Evolutionary conservation across 176 grass and related monocot genomes (phyloP).

Genomic region (Pontederia paniculata): DNA sequence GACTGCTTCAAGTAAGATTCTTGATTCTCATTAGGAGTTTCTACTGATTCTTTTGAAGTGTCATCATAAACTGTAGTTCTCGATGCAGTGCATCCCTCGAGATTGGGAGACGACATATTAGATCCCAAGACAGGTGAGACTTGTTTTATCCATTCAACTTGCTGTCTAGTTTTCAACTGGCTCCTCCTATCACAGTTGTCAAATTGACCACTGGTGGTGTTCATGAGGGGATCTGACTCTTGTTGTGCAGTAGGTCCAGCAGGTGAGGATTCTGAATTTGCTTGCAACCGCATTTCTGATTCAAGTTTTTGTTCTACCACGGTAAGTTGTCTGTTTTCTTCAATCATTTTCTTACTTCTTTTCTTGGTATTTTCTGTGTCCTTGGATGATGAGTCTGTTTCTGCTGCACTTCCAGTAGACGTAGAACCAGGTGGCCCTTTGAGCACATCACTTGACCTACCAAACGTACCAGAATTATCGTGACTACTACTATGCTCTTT

Average conservation of each 20-base stretch:
- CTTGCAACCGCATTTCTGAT: too few species aligned
- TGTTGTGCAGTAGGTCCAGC: constrained; percentile 19
- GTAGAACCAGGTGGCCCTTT: constrained; percentile 31
- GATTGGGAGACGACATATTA: constrained; percentile 23
- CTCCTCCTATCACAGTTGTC: constrained; percentile 22
- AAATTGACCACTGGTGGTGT: constrained; percentile 25
- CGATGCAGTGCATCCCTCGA: constrained; percentile 19
- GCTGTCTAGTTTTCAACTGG: constrained; percentile 33
- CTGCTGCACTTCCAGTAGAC: constrained; percentile 67
- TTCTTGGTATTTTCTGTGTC: constrained; percentile 53
- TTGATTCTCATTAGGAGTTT: constrained; percentile 16
- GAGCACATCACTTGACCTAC: constrained; percentile 41
- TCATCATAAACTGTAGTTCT: constrained; percentile 25
- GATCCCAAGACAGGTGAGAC: constrained; percentile 30
- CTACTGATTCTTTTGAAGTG: constrained; percentile 33
- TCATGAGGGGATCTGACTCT: constrained; percentile 28
- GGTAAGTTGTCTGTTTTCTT: too few species aligned
- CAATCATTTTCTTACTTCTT: constrained; percentile 20
- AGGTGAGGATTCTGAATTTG: constrained; percentile 1
- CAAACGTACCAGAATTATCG: constrained; percentile 50
- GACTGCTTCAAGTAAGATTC: constrained; percentile 10
- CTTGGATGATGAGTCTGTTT: constrained; percentile 59
- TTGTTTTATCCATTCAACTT: constrained; percentile 31
- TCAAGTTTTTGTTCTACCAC: too few species aligned
- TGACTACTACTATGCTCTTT: constrained; percentile 61